phyloP scores from a whole-genome alignment of 176 grass and related monocot species.

The Oryza rufipogon region DNA sequence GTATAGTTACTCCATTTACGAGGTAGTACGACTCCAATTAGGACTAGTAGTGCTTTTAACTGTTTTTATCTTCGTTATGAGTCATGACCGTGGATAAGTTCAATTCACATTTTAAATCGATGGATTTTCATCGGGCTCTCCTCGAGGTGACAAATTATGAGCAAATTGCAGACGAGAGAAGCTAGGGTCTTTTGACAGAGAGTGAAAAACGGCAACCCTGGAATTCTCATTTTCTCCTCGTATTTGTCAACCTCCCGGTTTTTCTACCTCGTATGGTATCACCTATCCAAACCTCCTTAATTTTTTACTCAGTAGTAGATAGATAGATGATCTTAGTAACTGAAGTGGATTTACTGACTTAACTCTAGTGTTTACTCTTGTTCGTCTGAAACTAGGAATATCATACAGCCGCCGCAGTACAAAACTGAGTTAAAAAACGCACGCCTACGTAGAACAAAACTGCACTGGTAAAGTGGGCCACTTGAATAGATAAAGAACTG shows the following conservation, averaged over 20 bases:
- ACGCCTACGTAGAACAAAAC: no score
- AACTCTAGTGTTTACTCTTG: no score
- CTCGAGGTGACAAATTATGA: background rate
- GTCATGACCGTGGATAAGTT: background rate
- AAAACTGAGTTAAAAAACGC: no score
- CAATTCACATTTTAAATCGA: background rate
- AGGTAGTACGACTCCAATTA: background rate
- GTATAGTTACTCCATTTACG: background rate
- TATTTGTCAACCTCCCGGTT: background rate
- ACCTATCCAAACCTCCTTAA: no score
- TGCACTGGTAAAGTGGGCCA: no score
- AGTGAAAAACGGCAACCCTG: background rate
- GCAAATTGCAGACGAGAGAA: background rate
- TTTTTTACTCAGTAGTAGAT: background rate
- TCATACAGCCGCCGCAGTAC: no score
- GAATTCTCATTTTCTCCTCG: background rate
- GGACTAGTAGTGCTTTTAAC: no score
- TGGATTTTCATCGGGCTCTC: background rate
- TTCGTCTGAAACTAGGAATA: no score
- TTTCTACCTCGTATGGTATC: background rate
- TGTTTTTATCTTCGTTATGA: background rate
- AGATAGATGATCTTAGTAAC: no score
- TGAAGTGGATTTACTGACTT: no score
- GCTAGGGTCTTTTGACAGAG: background rate
- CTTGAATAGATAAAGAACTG: no score